These are phyloP conservation scores for Venturia asperata DNA, from an alignment of 2,329 filamentous ascomycete species.

Conservation along the genomic window DNA sequence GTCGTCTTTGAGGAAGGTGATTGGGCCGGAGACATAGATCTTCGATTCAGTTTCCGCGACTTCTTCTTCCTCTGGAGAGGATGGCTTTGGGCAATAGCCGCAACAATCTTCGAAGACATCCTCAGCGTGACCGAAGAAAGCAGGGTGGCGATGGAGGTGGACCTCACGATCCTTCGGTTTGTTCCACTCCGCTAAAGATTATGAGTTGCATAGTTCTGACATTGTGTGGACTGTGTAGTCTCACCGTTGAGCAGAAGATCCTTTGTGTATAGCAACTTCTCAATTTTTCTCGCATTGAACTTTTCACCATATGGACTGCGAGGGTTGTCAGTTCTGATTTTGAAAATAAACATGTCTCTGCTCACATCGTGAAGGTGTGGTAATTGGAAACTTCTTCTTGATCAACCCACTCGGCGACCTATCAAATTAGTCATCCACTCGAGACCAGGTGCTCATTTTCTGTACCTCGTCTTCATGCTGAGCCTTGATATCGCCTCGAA, in stretches of 20 bases:
- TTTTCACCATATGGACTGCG: conserved; percentile 50
- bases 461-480: conserved; percentile 71
- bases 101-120: conserved; percentile 78
- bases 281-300: conserved; percentile 59
- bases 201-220: background rate
- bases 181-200: conserved; percentile 62
- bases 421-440: background rate
- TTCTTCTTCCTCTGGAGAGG: conserved; percentile 64
- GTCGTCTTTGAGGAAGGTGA: conserved; percentile 71
- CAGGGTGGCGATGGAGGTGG: conserved; percentile 68
- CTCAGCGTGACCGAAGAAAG: conserved; percentile 70
- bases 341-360: background rate
- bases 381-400: conserved; percentile 73
- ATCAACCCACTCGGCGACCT: conserved; percentile 73
- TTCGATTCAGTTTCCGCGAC: conserved; percentile 65
- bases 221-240: background rate
- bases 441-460: background rate
- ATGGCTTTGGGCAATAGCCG: conserved; percentile 64
- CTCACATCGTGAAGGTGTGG: conserved; percentile 52
- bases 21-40: conserved; percentile 65
- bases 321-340: background rate
- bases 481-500: conserved; percentile 68
- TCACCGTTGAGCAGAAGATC: conserved; percentile 68
- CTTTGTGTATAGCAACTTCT: conserved; percentile 73
- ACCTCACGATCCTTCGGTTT: conserved; percentile 66